phyloP scores from a whole-genome alignment of 2,329 filamentous ascomycete genomes.

The Madurella fahalii region DNA sequence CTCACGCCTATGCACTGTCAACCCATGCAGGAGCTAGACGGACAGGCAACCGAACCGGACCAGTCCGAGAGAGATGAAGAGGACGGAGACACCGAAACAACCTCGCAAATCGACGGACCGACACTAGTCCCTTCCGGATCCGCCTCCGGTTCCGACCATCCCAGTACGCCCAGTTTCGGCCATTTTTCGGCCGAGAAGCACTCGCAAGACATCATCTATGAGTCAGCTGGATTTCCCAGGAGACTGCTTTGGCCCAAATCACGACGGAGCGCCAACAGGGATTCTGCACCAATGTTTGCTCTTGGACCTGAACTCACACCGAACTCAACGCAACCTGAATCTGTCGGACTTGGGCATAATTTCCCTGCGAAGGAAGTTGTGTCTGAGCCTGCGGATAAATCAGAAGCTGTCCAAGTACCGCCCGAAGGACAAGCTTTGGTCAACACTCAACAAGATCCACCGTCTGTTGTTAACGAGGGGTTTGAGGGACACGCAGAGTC shows the following conservation, averaged over 20 bases:
- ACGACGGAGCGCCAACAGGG: neutral
- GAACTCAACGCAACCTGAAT: neutral
- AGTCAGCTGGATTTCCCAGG: slow-evolving; percentile 8
- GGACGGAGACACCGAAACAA: neutral
- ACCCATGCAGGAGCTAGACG: neutral
- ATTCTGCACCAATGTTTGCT: neutral
- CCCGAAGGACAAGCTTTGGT: neutral
- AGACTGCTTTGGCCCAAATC: slow-evolving; percentile 23
- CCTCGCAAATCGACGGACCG: slow-evolving; percentile 19
- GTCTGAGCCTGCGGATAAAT: neutral
- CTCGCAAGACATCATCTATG: slow-evolving; percentile 12
- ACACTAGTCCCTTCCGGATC: slow-evolving; percentile 15
- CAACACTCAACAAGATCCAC: neutral
- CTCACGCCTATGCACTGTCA: neutral
- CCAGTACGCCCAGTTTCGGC: slow-evolving; percentile 12
- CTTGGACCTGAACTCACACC: neutral
- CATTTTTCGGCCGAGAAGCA: slow-evolving; percentile 19
- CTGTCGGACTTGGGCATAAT: neutral
- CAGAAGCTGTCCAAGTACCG: neutral
- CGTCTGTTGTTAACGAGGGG: neutral
- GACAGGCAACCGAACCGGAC: neutral
- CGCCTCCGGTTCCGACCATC: neutral
- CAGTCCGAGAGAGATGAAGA: neutral
- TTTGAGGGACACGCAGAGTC: neutral
- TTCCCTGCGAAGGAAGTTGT: neutral